Percentiles rank a stretch among this genome's conserved stretches.
Conservation (phyloP, 805 yeast species). For the Schizosaccharomyces octosporus region DNA sequence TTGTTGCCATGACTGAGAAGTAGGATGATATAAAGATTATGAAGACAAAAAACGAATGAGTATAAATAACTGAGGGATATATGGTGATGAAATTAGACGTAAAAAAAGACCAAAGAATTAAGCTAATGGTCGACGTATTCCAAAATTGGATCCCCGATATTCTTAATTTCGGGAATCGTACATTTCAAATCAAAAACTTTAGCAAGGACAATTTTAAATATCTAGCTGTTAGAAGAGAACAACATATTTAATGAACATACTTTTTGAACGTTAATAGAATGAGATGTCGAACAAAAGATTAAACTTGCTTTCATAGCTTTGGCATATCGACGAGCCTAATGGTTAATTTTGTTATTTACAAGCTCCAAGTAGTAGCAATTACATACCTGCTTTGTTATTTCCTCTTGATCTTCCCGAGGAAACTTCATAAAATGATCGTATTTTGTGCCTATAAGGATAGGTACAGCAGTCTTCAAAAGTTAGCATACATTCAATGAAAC, state of each 20-base stretch:
- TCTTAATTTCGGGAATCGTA: constrained; percentile 59
- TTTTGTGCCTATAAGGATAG: constrained; percentile 78
- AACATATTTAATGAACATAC: constrained; percentile 1
- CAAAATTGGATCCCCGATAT: constrained; percentile 77
- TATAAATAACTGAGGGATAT: no score
- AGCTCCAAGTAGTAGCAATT: not conserved
- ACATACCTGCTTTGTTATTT: constrained; percentile 37
- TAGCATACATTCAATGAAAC: not conserved
- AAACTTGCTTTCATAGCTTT: constrained; percentile 66
- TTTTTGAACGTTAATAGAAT: constrained; percentile 77
- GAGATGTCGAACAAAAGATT: constrained; percentile 74
- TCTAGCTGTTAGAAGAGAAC: constrained; percentile 12
- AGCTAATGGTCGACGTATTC: constrained; percentile 22
- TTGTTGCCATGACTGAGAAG: no score
- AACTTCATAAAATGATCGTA: constrained; percentile 67
- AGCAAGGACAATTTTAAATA: constrained; percentile 70
- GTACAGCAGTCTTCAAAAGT: constrained; percentile 39
- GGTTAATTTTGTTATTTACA: not conserved
- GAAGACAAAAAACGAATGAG: no score
- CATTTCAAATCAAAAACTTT: constrained; percentile 72
- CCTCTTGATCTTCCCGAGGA: constrained; percentile 57
- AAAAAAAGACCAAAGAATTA: not conserved
- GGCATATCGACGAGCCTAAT: constrained; percentile 50
- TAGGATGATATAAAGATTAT: no score
- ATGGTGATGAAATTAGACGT: not conserved